These are phyloP conservation scores for Priceomyces melissophilus DNA, from an alignment of 805 yeast species.

Conservation along the genomic window DNA sequence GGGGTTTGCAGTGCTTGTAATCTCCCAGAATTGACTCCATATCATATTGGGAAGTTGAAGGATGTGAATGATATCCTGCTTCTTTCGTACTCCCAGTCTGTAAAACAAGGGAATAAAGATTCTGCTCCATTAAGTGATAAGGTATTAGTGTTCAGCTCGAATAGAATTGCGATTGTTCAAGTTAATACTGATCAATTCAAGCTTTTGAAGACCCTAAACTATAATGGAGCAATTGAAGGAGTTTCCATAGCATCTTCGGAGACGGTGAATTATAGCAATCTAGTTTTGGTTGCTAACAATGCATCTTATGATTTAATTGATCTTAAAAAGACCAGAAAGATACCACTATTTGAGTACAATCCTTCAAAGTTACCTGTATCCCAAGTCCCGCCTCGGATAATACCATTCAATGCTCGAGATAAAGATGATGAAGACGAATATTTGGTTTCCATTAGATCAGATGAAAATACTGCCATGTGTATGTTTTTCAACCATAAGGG, in stretches of 20 bases:
- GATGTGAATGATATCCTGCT: slow-evolving; percentile 33
- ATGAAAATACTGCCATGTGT: slow-evolving; percentile 30
- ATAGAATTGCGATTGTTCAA: slow-evolving; percentile 30
- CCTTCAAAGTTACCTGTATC: slow-evolving; percentile 4
- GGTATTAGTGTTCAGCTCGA: slow-evolving; percentile 27
- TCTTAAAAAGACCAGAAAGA: slow-evolving; percentile 26
- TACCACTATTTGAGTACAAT: slow-evolving; percentile 33
- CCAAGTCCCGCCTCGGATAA: slow-evolving; percentile 19
- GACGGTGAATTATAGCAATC: slow-evolving; percentile 25
- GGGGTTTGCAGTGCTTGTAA: slow-evolving; percentile 23
- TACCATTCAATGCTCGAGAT: slow-evolving; percentile 19
- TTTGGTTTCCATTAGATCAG: slow-evolving; percentile 33
- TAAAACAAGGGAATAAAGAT: slow-evolving; percentile 4
- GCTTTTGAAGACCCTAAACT: slow-evolving; percentile 31
- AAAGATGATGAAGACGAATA: slow-evolving; percentile 24
- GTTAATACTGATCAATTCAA: slow-evolving; percentile 23
- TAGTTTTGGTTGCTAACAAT: slow-evolving; percentile 31
- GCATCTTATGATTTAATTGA: slow-evolving; percentile 36
- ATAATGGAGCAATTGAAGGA: slow-evolving; percentile 24
- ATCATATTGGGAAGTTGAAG: slow-evolving; percentile 33
- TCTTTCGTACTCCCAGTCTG: slow-evolving; percentile 6
- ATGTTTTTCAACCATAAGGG: slow-evolving; percentile 39
- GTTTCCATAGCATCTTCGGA: slow-evolving; percentile 24
- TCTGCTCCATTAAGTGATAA: slow-evolving; percentile 18
- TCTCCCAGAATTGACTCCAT: slow-evolving; percentile 38